These are phyloP conservation scores for Endoconidiophora polonica DNA, from an alignment of 2,329 filamentous ascomycete species.

Conservation along the genomic window DNA sequence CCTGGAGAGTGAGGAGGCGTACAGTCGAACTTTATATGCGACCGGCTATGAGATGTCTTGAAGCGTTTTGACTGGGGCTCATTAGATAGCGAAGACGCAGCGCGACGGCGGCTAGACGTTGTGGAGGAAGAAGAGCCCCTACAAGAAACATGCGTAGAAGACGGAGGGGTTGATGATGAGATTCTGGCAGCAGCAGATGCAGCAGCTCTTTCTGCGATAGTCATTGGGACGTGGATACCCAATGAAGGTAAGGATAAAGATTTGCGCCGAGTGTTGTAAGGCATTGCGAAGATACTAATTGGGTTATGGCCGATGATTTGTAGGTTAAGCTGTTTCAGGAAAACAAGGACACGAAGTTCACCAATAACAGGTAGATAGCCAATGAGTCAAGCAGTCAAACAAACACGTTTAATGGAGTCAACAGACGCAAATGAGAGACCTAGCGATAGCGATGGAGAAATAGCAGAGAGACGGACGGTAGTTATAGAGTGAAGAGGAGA, in stretches of 20 bases:
- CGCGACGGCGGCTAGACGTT: constrained; percentile 17
- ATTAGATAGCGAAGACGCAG: constrained; percentile 12
- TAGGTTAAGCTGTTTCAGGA: neutral
- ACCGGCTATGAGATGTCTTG: constrained; percentile 22
- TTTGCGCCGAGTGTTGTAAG: constrained; percentile 94
- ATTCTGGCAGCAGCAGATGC: constrained; percentile 25
- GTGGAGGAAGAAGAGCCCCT: constrained; percentile 16
- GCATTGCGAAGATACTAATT: constrained; percentile 38
- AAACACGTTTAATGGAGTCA: no score
- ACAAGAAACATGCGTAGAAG: neutral
- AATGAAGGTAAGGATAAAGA: constrained; percentile 83
- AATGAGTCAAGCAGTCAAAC: neutral
- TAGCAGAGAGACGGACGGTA: neutral
- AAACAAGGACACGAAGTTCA: neutral
- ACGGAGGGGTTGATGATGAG: neutral
- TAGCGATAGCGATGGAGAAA: neutral
- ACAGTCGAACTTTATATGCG: constrained; percentile 38
- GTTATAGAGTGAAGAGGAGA: neutral
- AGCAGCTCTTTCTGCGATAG: constrained; percentile 42
- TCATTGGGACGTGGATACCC: constrained; percentile 71
- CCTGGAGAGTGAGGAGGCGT: constrained; percentile 42
- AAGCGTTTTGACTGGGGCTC: constrained; percentile 44
- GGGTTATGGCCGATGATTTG: neutral
- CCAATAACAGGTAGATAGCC: neutral
- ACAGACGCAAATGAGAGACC: neutral